Evolutionary conservation across 1,139 yeast genomes (phyloP).

Genomic region (Diutina neorugosa): DNA sequence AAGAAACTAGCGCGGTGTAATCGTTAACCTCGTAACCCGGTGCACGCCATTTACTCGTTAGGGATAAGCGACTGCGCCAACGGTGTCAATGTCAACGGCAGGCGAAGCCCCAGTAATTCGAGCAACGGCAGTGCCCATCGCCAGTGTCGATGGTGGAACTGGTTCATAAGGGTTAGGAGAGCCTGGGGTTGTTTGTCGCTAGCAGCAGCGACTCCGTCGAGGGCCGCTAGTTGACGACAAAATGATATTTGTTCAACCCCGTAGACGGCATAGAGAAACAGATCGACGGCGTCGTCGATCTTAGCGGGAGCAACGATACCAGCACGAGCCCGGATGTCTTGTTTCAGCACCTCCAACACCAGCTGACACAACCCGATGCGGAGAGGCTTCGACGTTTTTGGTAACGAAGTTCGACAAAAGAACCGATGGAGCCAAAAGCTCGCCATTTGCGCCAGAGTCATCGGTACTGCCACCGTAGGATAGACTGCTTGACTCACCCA

Average conservation of each 20-base stretch:
- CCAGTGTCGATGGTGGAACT: not conserved
- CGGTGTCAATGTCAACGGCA: not conserved
- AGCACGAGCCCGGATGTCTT: not conserved
- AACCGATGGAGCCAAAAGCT: conserved; percentile 3
- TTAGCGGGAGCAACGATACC: not conserved
- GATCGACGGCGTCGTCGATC: not conserved
- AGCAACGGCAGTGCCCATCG: not conserved
- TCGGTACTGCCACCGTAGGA: not conserved
- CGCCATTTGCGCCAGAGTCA: conserved; percentile 4
- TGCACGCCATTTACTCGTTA: not conserved
- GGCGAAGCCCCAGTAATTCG: not conserved
- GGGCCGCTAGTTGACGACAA: not conserved
- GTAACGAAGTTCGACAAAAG: not conserved
- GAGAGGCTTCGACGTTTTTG: not conserved
- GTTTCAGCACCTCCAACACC: not conserved
- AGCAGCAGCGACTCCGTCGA: not conserved
- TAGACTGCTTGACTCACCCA: not conserved
- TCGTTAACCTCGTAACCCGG: too few species aligned
- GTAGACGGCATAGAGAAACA: not conserved
- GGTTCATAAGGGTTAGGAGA: not conserved
- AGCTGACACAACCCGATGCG: not conserved
- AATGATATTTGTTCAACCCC: not conserved
- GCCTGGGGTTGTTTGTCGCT: not conserved
- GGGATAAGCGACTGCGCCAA: not conserved
- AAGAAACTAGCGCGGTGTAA: too few species aligned